Conservation (phyloP, 495 filamentous ascomycete species). For the Trichoderma reesei region DNA sequence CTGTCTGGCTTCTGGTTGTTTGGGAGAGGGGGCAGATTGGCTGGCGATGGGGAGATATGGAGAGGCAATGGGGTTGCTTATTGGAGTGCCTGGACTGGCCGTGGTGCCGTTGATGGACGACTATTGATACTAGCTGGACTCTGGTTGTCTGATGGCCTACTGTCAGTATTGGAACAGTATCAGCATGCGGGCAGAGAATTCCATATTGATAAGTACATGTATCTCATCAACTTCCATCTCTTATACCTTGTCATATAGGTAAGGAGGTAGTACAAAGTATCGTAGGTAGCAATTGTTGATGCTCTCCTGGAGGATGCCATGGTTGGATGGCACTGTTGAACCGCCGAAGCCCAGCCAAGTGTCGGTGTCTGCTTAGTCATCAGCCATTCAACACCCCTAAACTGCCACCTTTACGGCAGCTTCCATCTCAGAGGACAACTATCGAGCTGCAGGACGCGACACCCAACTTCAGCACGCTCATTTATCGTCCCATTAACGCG, state of each 20-base stretch:
- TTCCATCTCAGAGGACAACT: slow-evolving; percentile 1
- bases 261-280: too few relatives aligned
- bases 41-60: background rate
- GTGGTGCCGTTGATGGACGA: background rate
- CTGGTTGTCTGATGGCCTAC: background rate
- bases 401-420: slow-evolving; percentile 1
- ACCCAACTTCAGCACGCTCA: slow-evolving; percentile 13
- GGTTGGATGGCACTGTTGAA: background rate
- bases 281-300: too few relatives aligned
- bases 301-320: too few relatives aligned
- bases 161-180: background rate
- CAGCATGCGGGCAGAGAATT: too few relatives aligned
- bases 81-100: background rate
- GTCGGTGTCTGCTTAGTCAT: background rate
- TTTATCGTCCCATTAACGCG: slow-evolving; percentile 5
- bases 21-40: background rate
- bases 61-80: background rate
- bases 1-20: background rate
- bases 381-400: background rate
- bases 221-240: too few relatives aligned
- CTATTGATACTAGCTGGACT: background rate
- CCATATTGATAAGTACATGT: too few relatives aligned
- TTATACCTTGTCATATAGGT: too few relatives aligned
- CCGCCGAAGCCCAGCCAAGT: background rate
- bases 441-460: slow-evolving; percentile 2